A percentile compares a stretch with the other conserved stretches of the same genome.
Conservation (phyloP, 306 rosid genomes). For the Ochetophila trinervis region DNA sequence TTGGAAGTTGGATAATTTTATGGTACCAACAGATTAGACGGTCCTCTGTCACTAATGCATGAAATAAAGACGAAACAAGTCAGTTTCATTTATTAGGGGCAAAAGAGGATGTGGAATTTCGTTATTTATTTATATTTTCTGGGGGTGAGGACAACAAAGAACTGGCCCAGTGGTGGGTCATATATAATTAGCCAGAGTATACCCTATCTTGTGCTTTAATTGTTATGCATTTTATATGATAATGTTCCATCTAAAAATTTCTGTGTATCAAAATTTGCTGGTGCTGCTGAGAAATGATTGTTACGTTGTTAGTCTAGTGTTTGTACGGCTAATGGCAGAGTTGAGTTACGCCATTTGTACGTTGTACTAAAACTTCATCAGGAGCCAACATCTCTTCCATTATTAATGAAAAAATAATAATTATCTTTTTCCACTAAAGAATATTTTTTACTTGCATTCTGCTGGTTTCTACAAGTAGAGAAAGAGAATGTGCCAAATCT, state of each 20-base stretch:
- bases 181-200: background rate
- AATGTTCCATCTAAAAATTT: conserved; percentile 7
- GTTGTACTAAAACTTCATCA: conserved; percentile 38
- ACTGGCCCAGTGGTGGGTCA: conserved; percentile 10
- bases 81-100: background rate
- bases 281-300: conserved; percentile 20
- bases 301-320: conserved; percentile 39
- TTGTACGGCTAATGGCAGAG: conserved; percentile 34
- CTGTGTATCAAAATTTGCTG: conserved; percentile 27
- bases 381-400: conserved; percentile 25
- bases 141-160: background rate
- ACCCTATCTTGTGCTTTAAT: background rate
- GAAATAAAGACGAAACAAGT: conserved; percentile 10
- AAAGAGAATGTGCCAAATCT: background rate
- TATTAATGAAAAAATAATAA: conserved; percentile 11
- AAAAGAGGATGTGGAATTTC: conserved; percentile 5
- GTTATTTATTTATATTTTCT: background rate
- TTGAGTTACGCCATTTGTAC: conserved; percentile 27
- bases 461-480: background rate
- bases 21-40: conserved; percentile 24
- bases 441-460: background rate
- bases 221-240: conserved; percentile 2
- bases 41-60: conserved; percentile 24
- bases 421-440: background rate
- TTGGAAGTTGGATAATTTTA: conserved; percentile 4